A percentile compares a stretch with the other conserved stretches of the same genome.
These are phyloP conservation scores for Malassezia arunalokei DNA, from an alignment of 1,284 basidiomycete species.

Conservation along the genomic window DNA sequence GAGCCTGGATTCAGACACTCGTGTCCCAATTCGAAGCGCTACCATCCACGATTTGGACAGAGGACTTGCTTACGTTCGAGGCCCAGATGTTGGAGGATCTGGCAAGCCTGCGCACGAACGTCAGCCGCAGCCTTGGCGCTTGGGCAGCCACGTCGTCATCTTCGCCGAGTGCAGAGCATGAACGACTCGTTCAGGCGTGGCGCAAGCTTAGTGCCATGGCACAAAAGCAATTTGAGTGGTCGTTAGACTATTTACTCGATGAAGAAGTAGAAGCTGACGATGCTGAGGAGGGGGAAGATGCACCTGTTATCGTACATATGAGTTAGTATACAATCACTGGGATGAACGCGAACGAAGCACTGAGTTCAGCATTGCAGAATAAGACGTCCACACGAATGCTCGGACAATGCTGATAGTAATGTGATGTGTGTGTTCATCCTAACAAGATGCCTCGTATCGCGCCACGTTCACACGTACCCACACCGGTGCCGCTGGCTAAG, in stretches of 20 bases:
- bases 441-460: not conserved
- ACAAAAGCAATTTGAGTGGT: conserved; percentile 6
- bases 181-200: conserved; percentile 8
- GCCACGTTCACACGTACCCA: too few relatives aligned
- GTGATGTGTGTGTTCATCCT: conserved; percentile 22
- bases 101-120: conserved; percentile 8
- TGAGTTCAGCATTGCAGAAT: conserved; percentile 29
- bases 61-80: conserved; percentile 1
- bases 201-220: not conserved
- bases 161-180: not conserved
- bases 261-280: conserved; percentile 16
- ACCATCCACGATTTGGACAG: conserved; percentile 1
- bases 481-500: too few relatives aligned
- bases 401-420: conserved; percentile 25
- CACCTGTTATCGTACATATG: conserved; percentile 9
- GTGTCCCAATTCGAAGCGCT: conserved; percentile 3
- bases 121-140: conserved; percentile 6
- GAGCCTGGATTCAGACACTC: conserved; percentile 4
- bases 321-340: not conserved
- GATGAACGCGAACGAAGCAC: not conserved
- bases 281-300: conserved; percentile 8
- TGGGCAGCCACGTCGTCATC: not conserved
- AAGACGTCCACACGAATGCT: conserved; percentile 14
- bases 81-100: conserved; percentile 5
- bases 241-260: conserved; percentile 9